Evolutionary conservation across 352 stramenopile species (phyloP).

Genomic region (Phytophthora fragariaefolia): DNA sequence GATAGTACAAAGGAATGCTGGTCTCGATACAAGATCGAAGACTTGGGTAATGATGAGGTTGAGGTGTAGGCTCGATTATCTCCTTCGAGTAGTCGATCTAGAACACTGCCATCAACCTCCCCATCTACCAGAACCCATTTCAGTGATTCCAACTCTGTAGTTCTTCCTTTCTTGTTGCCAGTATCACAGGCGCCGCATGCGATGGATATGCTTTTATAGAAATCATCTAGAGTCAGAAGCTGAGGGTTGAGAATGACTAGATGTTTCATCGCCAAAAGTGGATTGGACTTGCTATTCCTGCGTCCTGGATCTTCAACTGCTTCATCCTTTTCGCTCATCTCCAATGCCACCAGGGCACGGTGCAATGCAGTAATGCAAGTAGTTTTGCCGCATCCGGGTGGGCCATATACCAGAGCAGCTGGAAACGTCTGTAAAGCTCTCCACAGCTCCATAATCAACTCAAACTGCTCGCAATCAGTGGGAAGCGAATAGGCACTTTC

Average conservation of each 20-base stretch:
- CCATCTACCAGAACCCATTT: conserved; percentile 46
- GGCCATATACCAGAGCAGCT: conserved; percentile 48
- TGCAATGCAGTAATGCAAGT: conserved; percentile 58
- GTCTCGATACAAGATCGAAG: conserved; percentile 19
- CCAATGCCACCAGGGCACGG: conserved; percentile 52
- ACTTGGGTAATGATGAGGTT: conserved; percentile 16
- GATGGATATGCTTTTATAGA: conserved; percentile 32
- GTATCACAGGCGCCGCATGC: conserved; percentile 5
- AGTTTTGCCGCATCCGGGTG: conserved; percentile 49
- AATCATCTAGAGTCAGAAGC: conserved; percentile 39
- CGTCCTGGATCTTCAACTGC: conserved; percentile 15
- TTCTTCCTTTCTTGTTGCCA: background rate
- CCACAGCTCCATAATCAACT: conserved; percentile 50
- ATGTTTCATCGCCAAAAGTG: conserved; percentile 14
- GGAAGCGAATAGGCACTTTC: conserved; percentile 31
- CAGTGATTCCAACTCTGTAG: background rate
- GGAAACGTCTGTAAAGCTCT: conserved; percentile 35
- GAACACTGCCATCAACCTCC: conserved; percentile 27
- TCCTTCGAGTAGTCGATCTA: conserved; percentile 39
- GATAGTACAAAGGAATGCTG: conserved; percentile 14
- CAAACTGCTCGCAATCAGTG: conserved; percentile 27
- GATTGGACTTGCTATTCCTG: background rate
- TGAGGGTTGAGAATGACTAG: conserved; percentile 44
- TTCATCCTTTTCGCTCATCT: conserved; percentile 39
- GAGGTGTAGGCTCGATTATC: conserved; percentile 23